Percentiles rank a stretch among this genome's conserved stretches.
Evolutionary conservation across 306 rosid species (phyloP).

Genomic region (Glycyrrhiza uralensis): DNA sequence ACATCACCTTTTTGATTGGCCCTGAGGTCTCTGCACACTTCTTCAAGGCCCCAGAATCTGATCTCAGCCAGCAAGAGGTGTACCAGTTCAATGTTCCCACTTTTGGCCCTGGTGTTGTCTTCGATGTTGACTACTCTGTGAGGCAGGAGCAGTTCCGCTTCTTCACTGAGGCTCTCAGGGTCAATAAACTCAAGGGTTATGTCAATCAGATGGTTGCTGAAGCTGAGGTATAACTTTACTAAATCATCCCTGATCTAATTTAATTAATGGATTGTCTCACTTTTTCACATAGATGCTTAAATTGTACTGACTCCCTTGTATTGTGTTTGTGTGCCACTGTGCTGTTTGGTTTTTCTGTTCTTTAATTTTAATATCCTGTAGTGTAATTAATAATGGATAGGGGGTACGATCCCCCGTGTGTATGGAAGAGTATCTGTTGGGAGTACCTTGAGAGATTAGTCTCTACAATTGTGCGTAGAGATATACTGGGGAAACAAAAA

Average conservation of each 20-base stretch:
- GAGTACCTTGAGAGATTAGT: no score
- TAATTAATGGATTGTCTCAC: no score
- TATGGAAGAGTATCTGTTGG: no score
- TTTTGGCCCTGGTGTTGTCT: constrained; percentile 93
- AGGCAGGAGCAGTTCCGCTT: constrained; percentile 94
- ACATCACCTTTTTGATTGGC: constrained; percentile 80
- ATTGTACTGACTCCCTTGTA: no score
- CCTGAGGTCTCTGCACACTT: constrained; percentile 94
- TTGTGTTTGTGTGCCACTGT: neutral
- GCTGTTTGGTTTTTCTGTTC: neutral
- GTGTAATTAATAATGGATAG: neutral
- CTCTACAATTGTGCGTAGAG: no score
- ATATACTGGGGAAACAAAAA: no score
- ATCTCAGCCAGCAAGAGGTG: constrained; percentile 94
- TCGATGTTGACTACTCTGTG: constrained; percentile 86
- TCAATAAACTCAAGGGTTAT: constrained; percentile 71
- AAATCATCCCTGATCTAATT: neutral
- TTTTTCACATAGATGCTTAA: neutral
- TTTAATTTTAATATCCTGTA: neutral
- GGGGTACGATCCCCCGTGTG: no score
- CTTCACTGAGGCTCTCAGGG: constrained; percentile 88
- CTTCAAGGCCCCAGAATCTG: constrained; percentile 81
- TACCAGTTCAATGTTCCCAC: constrained; percentile 95
- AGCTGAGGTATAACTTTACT: constrained; percentile 47
- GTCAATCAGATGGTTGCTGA: constrained; percentile 95